Conservation (phyloP, 208 protist genomes). For the Naegleria lovaniensis region DNA sequence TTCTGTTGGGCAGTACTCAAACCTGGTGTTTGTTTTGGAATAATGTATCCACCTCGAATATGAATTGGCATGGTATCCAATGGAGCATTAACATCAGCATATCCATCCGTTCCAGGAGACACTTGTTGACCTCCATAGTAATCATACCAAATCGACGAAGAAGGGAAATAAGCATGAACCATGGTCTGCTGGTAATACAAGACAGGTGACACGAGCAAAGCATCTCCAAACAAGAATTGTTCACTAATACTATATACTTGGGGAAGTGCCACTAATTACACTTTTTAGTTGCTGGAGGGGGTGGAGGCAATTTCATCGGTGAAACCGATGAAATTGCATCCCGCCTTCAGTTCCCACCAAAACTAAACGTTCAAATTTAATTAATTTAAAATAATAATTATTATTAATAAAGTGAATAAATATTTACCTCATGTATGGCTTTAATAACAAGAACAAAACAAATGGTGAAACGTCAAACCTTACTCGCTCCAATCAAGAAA, state of each 20-base stretch:
- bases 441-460: no score
- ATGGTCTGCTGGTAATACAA: slow-evolving; percentile 35
- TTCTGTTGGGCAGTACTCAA: slow-evolving; percentile 24
- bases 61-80: slow-evolving; percentile 46
- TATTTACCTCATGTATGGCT: no score
- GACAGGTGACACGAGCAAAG: slow-evolving; percentile 47
- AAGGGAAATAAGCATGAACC: slow-evolving; percentile 57
- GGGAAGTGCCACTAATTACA: no score
- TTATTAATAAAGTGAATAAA: no score
- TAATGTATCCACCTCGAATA: slow-evolving; percentile 50
- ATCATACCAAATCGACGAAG: slow-evolving; percentile 56
- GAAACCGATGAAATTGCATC: no score
- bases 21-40: slow-evolving; percentile 45
- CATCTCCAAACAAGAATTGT: slow-evolving; percentile 58
- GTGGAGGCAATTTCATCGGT: no score
- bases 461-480: no score
- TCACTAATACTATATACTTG: slow-evolving; percentile 44
- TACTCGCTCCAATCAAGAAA: no score
- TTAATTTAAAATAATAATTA: no score
- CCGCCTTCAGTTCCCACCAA: no score
- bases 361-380: no score
- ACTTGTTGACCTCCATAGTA: slow-evolving; percentile 35
- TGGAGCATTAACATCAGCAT: neutral
- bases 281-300: no score
- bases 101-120: neutral